Percentiles rank a stretch among this genome's conserved stretches.
These are phyloP conservation scores for Hyaloscypha variabilis DNA, from an alignment of 495 filamentous ascomycete genomes.

Conservation along the genomic window DNA sequence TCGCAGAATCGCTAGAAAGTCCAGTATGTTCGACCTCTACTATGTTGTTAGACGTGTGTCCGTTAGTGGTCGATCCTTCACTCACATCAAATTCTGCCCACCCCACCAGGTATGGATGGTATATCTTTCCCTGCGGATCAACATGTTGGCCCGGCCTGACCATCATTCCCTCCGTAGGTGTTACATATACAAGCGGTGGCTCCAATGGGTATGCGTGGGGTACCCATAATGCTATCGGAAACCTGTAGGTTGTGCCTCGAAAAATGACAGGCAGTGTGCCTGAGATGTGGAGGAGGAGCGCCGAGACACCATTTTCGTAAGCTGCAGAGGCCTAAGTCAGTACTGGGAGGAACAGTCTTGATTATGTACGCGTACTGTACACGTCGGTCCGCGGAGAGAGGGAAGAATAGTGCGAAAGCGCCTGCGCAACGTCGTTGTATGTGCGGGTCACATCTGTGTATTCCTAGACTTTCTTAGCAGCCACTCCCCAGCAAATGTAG, in stretches of 20 bases:
- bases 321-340: slow-evolving; percentile 51
- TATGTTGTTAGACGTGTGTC: neutral
- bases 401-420: slow-evolving; percentile 79
- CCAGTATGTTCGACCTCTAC: slow-evolving; percentile 79
- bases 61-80: neutral
- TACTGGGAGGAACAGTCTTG: neutral
- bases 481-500: neutral
- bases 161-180: slow-evolving; percentile 84
- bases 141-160: slow-evolving; percentile 93
- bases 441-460: slow-evolving; percentile 90
- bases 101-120: slow-evolving; percentile 91
- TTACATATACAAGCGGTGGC: slow-evolving; percentile 84
- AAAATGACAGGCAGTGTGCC: slow-evolving; percentile 89
- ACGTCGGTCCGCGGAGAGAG: slow-evolving; percentile 93
- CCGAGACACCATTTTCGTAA: slow-evolving; percentile 84
- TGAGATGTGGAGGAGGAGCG: slow-evolving; percentile 82
- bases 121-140: slow-evolving; percentile 89
- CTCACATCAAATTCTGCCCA: slow-evolving; percentile 89
- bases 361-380: slow-evolving; percentile 65
- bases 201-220: slow-evolving; percentile 89
- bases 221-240: slow-evolving; percentile 94
- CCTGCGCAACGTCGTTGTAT: slow-evolving; percentile 86
- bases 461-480: slow-evolving; percentile 58
- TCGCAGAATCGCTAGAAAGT: slow-evolving; percentile 79
- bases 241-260: slow-evolving; percentile 86